Base-by-base conservation (phyloP, 2,329 filamentous ascomycete genomes). In the Hypoxylon sp. region DNA sequence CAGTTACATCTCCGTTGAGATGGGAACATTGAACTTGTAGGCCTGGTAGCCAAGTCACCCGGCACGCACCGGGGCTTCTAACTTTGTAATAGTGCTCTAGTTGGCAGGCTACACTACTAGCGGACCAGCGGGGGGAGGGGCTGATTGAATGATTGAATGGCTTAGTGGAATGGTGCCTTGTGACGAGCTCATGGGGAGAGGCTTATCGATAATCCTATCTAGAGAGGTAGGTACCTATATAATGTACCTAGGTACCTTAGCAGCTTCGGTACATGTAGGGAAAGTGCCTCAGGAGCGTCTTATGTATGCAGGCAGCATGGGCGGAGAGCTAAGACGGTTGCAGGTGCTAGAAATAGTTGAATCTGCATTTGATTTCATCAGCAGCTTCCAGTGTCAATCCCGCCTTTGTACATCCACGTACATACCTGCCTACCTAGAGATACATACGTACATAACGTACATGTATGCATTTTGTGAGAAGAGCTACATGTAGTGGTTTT, bases 11-110 rank as follows among this genome's bases (percentile, higher is more conserved):
- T 13, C 15, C 17, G n/a, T 32, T n/a, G 29, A 54, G 24, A 51
- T 61, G 52, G 59, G 15, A 57, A 52, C 52, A 63, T 57, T 55
- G 24, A 37, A 17, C 46, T 44, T 7, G 24, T 56, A 44, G 7
- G 47, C 3, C 13, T 31, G 55, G 39, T 21, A 44, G 56, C 60
- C 65, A 68, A 56, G 72, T 73, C 70, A 73, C 53, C 60, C 24
- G 70, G 67, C 62, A 63, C 53, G 51, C 60, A 61, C 57, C 37
- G 53, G 66, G 29, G 11, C 13, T 50, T 32, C 32, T 50, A 39
- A 37, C 21, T 32, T 48, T 17, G 44, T 17, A 42, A 19, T 62
- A 54, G 57, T 56, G 50, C 31, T 17, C 31, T 59, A 35, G n/a
- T 35, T 39, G 51, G 51, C 24, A 21, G 53, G 48, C 21, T 27